Evolutionary conservation across 176 grass and related monocot species (phyloP), one percentile per base, ranked within the genome.

Genomic region (Dactylis glomerata): DNA sequence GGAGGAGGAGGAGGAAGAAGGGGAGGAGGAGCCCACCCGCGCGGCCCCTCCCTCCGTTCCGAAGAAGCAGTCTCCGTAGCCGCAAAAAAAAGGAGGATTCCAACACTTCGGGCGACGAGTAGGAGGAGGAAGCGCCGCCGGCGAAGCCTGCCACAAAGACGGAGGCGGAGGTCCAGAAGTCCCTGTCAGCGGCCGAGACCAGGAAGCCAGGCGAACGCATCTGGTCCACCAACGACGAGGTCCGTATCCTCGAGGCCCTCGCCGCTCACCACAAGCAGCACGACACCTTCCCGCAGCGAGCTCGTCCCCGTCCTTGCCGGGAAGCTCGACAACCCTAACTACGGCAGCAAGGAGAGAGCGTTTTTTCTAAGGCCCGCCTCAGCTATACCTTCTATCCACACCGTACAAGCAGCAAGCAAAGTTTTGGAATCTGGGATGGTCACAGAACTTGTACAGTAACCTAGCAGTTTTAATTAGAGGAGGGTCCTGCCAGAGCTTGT

Each of bases 221-320:
- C 66, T 94, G 90, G 92, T 85, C 82, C 36, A 47, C 56, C 13
- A 82, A 88, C 0, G 87, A 92, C 37, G 87, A 88, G 52, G 24
- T 75, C 23, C 61, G 78, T 26, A 83, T 94, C 61, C 90, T 92
- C 8, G 68, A 83, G 78, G 85, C 69, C 22, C 30, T 92, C 11
- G 79, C 79, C 1, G 79, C 73, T 10, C 78, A 86, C 79, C 85
- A 70, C 5, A 36, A 6, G 52, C 73, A 88, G 89, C 85, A 90
- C 36, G 82, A 75, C 15, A 2, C 1, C 6, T 38, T 90, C 54
- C 87, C 92, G 13, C 61, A 42, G 33, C 0, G 85, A 27, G 1
- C 72, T 94, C 22, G 37, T 38, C 4, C 40, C 41, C 30, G 14
- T 31, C 15, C 86, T 92, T 15, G 36, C 45, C 2, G 87, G 85